Evolutionary conservation across 805 yeast species (phyloP), one percentile per base, ranked within the genome.

Genomic region (Osmozyma mogii): DNA sequence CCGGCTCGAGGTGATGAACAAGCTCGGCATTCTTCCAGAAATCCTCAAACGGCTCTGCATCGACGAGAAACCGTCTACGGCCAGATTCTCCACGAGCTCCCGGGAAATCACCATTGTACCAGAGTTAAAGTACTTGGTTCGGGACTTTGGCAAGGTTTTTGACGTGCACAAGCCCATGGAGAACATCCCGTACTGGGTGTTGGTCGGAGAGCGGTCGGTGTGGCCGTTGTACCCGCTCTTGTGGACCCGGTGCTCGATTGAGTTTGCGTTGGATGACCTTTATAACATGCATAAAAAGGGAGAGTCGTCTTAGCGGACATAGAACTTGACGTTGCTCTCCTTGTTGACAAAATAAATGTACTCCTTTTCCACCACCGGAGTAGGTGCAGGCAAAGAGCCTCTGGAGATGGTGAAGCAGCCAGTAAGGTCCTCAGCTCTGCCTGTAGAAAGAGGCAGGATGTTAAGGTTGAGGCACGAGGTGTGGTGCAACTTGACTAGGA

Each of bases 61-160:
- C 29, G 96, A 89, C 54, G 97, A 89, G 49, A 79, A 79, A 43
- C 68, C 70, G 1, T 49, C 66, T 4, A 78, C 88, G 2, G 88
- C 94, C 1, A 69, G 76, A 37, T 72, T 81, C 17, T 75, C 87
- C 26, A 56, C 69, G 6, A 60, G 64, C 28, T 54, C 56, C 10
- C 73, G 84, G 33, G 96, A 89, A 46, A 76, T 89, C 11, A 84
- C 95, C 0, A 80, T 92, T 23, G 96, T 89, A 4, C 97, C 97
- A 0, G 89, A 80, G 47, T 59, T 87, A 28, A 66, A 80, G 31
- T 76, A 84, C 20, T 57, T 87, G 28, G 61, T 85, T 28, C 64
- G 65, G 22, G 87, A 81, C 41, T 72, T 84, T 37, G 78, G 85
- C 25, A 64, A 85, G 41, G 78, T 87, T 0, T 72, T 85, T 45